These are phyloP conservation scores for Yueomyces sinensis DNA, from an alignment of 805 yeast genomes.

Conservation along the genomic window DNA sequence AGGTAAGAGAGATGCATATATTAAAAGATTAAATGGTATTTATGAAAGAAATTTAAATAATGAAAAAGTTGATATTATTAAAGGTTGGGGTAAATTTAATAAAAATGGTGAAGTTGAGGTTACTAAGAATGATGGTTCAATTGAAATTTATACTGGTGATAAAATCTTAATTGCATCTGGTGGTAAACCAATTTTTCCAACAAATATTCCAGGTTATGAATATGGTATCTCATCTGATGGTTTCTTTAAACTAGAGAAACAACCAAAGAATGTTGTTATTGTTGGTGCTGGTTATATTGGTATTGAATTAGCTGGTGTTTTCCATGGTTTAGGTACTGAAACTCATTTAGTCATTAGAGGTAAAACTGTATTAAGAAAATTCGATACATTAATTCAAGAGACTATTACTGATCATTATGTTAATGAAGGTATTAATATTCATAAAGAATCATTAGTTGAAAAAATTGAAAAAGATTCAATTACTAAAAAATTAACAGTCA, in stretches of 20 bases:
- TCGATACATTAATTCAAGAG: constrained; percentile 69
- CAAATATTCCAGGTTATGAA: constrained; percentile 65
- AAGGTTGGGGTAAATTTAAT: constrained; percentile 74
- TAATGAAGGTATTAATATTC: constrained; percentile 69
- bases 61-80: constrained; percentile 79
- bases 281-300: constrained; percentile 99
- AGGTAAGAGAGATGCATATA: constrained; percentile 83
- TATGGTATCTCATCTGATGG: constrained; percentile 83
- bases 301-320: constrained; percentile 89
- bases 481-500: constrained; percentile 37
- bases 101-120: constrained; percentile 71
- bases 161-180: constrained; percentile 87
- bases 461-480: constrained; percentile 34
- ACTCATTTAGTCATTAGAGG: constrained; percentile 85
- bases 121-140: constrained; percentile 44
- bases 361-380: constrained; percentile 76
- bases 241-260: constrained; percentile 65
- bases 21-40: constrained; percentile 78
- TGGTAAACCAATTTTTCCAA: constrained; percentile 64
- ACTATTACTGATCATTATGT: constrained; percentile 72
- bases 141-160: constrained; percentile 59
- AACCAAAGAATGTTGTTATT: constrained; percentile 85
- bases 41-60: constrained; percentile 77
- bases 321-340: constrained; percentile 75
- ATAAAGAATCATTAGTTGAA: constrained; percentile 45